Conservation (phyloP, 2,329 filamentous ascomycete species). For the Emydomyces testavorans region DNA sequence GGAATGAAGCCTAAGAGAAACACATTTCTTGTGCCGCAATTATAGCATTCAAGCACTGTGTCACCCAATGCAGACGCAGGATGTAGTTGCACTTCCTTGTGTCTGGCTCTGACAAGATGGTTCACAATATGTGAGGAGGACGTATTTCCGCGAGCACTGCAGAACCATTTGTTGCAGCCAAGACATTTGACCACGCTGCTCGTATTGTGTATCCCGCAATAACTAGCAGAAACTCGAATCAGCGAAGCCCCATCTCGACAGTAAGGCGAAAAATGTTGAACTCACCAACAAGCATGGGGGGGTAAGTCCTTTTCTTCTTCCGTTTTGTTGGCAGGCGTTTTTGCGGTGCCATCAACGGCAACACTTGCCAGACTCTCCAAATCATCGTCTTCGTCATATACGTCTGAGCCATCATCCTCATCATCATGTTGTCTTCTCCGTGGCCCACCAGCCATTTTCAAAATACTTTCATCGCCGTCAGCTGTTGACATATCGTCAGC, state of each 20-base stretch:
- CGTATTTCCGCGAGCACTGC: conserved; percentile 90
- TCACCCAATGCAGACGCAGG: conserved; percentile 86
- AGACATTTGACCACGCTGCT: conserved; percentile 94
- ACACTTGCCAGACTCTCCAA: conserved; percentile 65
- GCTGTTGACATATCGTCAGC: conserved; percentile 63
- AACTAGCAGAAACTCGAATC: neutral
- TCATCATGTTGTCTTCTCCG: conserved; percentile 64
- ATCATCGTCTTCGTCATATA: conserved; percentile 78
- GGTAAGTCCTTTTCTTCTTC: conserved; percentile 88
- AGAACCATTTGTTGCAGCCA: conserved; percentile 96
- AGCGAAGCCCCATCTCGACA: neutral
- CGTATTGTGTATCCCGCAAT: conserved; percentile 40
- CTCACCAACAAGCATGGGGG: conserved; percentile 88
- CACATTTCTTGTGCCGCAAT: conserved; percentile 98
- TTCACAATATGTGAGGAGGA: conserved; percentile 98
- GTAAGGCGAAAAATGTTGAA: conserved; percentile 21
- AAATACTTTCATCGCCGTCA: conserved; percentile 67
- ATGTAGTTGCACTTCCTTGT: conserved; percentile 97
- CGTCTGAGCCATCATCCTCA: conserved; percentile 79
- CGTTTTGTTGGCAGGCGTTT: conserved; percentile 39
- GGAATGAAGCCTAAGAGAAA: conserved; percentile 97
- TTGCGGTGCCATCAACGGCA: conserved; percentile 63
- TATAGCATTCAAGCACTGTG: conserved; percentile 96
- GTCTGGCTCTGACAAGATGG: conserved; percentile 87
- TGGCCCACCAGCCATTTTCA: conserved; percentile 52